These are phyloP conservation scores for Raffaelea arxii DNA, from an alignment of 2,329 filamentous ascomycete genomes.

Conservation along the genomic window DNA sequence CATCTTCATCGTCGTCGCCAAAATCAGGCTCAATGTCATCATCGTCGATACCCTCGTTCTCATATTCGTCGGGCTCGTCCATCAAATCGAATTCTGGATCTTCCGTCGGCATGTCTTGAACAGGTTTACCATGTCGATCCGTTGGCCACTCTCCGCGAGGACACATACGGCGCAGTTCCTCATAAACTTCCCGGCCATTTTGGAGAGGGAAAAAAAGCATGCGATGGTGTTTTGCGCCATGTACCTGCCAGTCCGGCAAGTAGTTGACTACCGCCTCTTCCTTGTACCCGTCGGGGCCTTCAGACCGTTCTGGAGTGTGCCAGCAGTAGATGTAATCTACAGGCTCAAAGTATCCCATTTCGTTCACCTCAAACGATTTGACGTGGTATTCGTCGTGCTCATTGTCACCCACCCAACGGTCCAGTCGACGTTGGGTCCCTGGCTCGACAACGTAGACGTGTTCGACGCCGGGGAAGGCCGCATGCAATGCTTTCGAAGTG, in stretches of 20 bases:
- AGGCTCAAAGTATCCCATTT: not conserved
- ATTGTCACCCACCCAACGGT: constrained; percentile 6
- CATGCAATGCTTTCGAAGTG: not conserved
- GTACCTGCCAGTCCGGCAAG: constrained; percentile 1
- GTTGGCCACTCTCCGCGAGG: constrained; percentile 8
- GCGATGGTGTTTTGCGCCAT: constrained; percentile 10
- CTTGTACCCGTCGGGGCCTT: constrained; percentile 8
- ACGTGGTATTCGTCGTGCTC: constrained; percentile 2
- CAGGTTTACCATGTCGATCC: constrained; percentile 1
- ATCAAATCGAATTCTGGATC: not conserved
- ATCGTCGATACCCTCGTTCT: constrained; percentile 5
- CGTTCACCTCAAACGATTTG: not conserved
- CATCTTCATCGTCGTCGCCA: constrained; percentile 5
- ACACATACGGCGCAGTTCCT: not conserved
- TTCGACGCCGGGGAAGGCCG: constrained; percentile 7
- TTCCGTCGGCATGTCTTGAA: constrained; percentile 3
- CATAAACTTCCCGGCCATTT: not conserved
- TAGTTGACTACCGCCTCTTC: constrained; percentile 10
- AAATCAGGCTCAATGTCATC: constrained; percentile 9
- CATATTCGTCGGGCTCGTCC: not conserved
- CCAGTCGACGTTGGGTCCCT: not conserved
- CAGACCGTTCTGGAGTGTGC: not conserved
- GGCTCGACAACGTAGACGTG: constrained; percentile 10
- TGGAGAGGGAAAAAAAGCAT: constrained; percentile 8
- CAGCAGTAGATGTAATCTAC: constrained; percentile 9